Base-by-base conservation (phyloP, 331 rosid species). In the Saraca asoca region DNA sequence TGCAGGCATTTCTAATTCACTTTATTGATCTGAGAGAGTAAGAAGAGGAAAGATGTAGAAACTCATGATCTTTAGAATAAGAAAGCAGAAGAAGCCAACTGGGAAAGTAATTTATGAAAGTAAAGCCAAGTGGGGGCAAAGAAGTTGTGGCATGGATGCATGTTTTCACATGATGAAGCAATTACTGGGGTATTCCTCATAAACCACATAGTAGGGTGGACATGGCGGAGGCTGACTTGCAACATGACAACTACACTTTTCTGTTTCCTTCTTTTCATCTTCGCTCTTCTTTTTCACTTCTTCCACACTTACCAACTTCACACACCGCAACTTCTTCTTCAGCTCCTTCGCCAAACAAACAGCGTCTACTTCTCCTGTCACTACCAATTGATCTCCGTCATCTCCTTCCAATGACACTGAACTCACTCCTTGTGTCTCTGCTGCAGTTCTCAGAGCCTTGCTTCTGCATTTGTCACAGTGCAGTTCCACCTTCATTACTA, bases 391-490 rank as follows among this genome's bases (percentile, higher is more conserved):
- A 11, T 80, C 79, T 1, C 31, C 62, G 0, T 46, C 62, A 0
- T 76, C 79, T 7, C 85, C 85, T 13, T 72, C 81, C 0, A 80
- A 12, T 8, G 85, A 16, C 34, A 80, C 85, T 8, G 81, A 18
- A 11, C 58, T 76, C 48, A 80, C 81, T 43, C 85, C 85, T 72
- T 50, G 12, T 3, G 76, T 58, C 10, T 61, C n/a, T 0, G 85
- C 79, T 5, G 82, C 79, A 41, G 37, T 69, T 59, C 46, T 81
- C n/a, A 76, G 54, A 20, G 82, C 79, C 73, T 73, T 81, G 77
- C 73, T 81, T 77, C 79, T 64, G 68, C 85, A 73, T 52, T 61
- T 81, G 12, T 64, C 79, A 9, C 74, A 81, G 33, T 81, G 71
- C 85, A 81, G 72, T 31, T 64, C n/a, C 68, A 81, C 15, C 77